Percentiles rank a stretch among this genome's conserved stretches.
phyloP scores from a whole-genome alignment of 306 rosid genomes.

The Cicer pinnatifidum region DNA sequence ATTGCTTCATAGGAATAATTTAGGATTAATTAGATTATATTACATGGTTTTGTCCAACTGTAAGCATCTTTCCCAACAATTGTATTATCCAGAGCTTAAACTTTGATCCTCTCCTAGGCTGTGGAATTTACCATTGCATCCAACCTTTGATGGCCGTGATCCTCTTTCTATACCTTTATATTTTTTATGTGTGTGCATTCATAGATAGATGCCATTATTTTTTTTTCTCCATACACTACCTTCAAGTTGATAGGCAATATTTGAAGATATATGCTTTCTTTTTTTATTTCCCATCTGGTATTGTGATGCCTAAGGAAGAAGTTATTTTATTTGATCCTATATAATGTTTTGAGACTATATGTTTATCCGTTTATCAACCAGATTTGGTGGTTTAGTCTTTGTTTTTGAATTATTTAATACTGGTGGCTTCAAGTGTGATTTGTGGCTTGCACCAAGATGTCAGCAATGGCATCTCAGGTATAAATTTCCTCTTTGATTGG shows the following conservation, averaged over 20 bases:
- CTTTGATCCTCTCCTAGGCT: not conserved
- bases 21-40: too few relatives aligned
- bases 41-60: too few relatives aligned
- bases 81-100: not conserved
- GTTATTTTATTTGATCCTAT: too few relatives aligned
- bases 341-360: not conserved
- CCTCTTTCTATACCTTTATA: not conserved
- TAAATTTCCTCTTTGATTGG: not conserved
- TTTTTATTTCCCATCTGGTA: too few relatives aligned
- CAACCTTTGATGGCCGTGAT: not conserved
- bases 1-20: too few relatives aligned
- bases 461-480: not conserved
- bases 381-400: not conserved
- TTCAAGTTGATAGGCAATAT: too few relatives aligned
- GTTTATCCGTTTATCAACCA: not conserved
- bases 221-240: too few relatives aligned
- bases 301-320: too few relatives aligned
- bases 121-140: not conserved
- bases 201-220: too few relatives aligned
- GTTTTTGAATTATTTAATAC: too few relatives aligned
- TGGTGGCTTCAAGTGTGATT: not conserved
- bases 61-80: not conserved
- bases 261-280: too few relatives aligned
- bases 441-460: not conserved
- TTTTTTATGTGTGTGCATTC: not conserved